Evolutionary conservation across 2,329 filamentous ascomycete genomes (phyloP).

Genomic region (Colletotrichum tabaci): DNA sequence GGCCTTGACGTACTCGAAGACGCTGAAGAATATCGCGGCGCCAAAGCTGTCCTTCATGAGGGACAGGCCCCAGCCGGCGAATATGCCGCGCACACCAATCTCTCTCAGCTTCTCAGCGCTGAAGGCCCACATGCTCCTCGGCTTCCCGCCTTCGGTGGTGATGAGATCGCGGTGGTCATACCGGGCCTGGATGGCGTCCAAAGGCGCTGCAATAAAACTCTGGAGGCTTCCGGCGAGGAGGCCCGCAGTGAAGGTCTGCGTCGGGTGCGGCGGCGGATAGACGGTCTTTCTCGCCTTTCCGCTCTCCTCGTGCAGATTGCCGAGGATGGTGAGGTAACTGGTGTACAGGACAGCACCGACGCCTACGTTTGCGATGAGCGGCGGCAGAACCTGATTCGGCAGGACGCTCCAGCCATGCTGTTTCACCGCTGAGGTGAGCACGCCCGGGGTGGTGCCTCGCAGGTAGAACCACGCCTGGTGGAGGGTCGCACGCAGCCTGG

Average conservation of each 20-base stretch:
- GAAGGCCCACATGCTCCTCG: constrained; percentile 81
- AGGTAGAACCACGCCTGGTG: constrained; percentile 65
- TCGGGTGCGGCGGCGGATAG: constrained; percentile 77
- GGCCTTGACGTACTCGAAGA: constrained; percentile 83
- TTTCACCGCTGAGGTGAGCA: constrained; percentile 76
- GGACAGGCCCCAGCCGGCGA: constrained; percentile 80
- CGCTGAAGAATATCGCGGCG: constrained; percentile 80
- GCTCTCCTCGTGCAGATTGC: constrained; percentile 76
- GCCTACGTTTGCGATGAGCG: constrained; percentile 80
- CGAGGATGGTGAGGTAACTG: constrained; percentile 80
- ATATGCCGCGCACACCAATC: constrained; percentile 80
- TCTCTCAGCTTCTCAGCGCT: constrained; percentile 74
- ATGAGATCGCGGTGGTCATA: constrained; percentile 73
- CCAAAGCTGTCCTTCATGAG: constrained; percentile 80
- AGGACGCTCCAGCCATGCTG: constrained; percentile 82
- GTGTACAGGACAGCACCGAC: constrained; percentile 84
- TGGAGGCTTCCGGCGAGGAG: constrained; percentile 79
- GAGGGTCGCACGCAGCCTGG: constrained; percentile 51
- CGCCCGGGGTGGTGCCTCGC: constrained; percentile 77
- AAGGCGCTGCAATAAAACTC: constrained; percentile 79
- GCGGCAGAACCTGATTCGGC: constrained; percentile 83
- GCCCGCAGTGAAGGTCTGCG: constrained; percentile 78
- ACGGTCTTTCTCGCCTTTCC: constrained; percentile 70
- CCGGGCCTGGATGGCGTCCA: constrained; percentile 82
- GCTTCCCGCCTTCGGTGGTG: constrained; percentile 57